These are phyloP conservation scores for Talaromyces marneffei DNA, from an alignment of 2,329 filamentous ascomycete species.

Conservation along the genomic window DNA sequence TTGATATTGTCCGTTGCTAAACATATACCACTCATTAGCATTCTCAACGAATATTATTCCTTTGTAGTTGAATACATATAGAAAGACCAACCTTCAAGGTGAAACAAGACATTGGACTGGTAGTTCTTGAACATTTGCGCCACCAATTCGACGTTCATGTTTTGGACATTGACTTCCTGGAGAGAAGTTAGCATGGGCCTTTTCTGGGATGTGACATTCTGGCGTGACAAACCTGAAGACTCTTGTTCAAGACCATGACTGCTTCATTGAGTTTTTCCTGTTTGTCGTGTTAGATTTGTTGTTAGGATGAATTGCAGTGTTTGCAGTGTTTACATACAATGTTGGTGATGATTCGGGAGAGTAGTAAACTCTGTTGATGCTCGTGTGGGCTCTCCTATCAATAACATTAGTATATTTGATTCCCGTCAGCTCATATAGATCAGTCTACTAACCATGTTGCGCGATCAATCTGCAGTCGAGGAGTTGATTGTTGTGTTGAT, in stretches of 20 bases:
- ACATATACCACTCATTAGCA: slow-evolving; percentile 6
- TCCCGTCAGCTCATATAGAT: background rate
- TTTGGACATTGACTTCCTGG: slow-evolving; percentile 95
- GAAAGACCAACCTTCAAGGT: slow-evolving; percentile 71
- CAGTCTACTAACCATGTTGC: background rate
- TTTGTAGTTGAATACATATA: background rate
- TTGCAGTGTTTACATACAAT: slow-evolving; percentile 56
- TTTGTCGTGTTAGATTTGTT: background rate
- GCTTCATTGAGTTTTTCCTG: slow-evolving; percentile 98
- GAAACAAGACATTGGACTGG: slow-evolving; percentile 94
- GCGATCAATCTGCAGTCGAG: background rate
- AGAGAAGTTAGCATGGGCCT: background rate
- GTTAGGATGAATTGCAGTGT: background rate
- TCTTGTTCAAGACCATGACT: slow-evolving; percentile 86
- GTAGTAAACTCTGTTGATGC: slow-evolving; percentile 88
- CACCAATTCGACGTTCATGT: slow-evolving; percentile 97
- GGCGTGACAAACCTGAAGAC: slow-evolving; percentile 61
- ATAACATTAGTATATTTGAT: background rate
- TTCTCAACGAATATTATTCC: background rate
- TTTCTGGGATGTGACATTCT: background rate
- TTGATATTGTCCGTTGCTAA: slow-evolving; percentile 77
- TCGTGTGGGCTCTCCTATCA: slow-evolving; percentile 86
- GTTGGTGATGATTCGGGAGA: slow-evolving; percentile 94
- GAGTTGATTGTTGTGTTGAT: slow-evolving; percentile 11
- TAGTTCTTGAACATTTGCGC: slow-evolving; percentile 99